Evolutionary conservation across 148 eudicot species (phyloP).

Genomic region (Limonium bicolor): DNA sequence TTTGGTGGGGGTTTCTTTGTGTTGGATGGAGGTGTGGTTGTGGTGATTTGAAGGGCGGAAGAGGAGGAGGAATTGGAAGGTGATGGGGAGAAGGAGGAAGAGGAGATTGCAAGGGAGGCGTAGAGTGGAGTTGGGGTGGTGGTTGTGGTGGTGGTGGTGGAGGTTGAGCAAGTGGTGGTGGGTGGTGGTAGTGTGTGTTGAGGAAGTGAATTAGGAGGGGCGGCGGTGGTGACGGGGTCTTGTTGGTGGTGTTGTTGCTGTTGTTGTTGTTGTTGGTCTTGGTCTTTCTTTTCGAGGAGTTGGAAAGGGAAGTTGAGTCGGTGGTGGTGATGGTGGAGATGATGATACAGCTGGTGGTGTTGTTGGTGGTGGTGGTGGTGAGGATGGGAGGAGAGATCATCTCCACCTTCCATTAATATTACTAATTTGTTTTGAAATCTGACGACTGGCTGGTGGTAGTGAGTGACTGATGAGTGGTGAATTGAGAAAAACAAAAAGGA

Average conservation of each 20-base stretch:
- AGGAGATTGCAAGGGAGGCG: slow-evolving; percentile 39
- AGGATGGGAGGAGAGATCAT: slow-evolving; percentile 29
- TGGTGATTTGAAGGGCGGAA: slow-evolving; percentile 4
- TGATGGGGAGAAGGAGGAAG: slow-evolving; percentile 5
- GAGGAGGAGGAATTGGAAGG: slow-evolving; percentile 9
- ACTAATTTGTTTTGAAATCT: no score
- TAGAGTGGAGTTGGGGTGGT: no score
- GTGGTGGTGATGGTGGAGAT: slow-evolving; percentile 27
- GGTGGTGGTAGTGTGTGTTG: no score
- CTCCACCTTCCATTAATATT: slow-evolving; percentile 73
- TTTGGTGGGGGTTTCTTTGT: slow-evolving; percentile 52
- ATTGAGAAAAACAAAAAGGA: no score
- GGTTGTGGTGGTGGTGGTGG: no score
- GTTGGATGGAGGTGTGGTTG: slow-evolving; percentile 11
- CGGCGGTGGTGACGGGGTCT: no score
- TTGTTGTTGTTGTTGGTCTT: slow-evolving; percentile 53
- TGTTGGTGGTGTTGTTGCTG: no score
- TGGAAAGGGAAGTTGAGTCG: slow-evolving; percentile 84
- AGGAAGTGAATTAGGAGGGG: no score
- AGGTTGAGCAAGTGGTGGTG: slow-evolving; percentile 31
- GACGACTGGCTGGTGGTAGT: no score
- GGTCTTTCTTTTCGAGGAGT: slow-evolving; percentile 64
- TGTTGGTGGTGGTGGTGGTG: slow-evolving; percentile 16
- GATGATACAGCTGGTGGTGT: slow-evolving; percentile 24
- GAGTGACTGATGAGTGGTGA: no score